A percentile compares a stretch with the other conserved stretches of the same genome.
phyloP scores from a whole-genome alignment of 495 filamentous ascomycete species.

The Aspergillus bridgeri region DNA sequence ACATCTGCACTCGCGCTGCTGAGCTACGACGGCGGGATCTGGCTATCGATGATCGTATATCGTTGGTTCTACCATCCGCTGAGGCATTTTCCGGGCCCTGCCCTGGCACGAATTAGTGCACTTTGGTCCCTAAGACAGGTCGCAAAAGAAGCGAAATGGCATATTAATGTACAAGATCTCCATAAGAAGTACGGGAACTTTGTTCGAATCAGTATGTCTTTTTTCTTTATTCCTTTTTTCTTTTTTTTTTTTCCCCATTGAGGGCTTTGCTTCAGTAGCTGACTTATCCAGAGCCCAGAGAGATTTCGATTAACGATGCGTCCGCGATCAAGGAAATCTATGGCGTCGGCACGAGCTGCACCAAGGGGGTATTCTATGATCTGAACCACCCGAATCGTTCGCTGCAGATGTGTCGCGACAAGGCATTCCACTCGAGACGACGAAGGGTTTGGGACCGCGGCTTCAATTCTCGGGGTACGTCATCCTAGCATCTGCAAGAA shows the following conservation, averaged over 20 bases:
- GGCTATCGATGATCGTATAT: slow-evolving; percentile 12
- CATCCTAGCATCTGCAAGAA: neutral
- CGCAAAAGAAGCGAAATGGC: slow-evolving; percentile 8
- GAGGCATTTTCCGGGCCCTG: slow-evolving; percentile 2
- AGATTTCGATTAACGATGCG: slow-evolving; percentile 14
- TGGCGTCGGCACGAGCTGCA: slow-evolving; percentile 6
- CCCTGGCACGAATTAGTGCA: slow-evolving; percentile 3
- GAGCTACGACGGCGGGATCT: slow-evolving; percentile 3
- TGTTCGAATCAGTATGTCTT: slow-evolving; percentile 14
- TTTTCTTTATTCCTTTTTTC: no score
- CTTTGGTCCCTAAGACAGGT: slow-evolving; percentile 6
- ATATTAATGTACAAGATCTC: slow-evolving; percentile 8
- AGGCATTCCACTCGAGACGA: slow-evolving; percentile 4
- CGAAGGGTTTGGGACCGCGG: slow-evolving; percentile 12
- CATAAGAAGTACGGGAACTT: slow-evolving; percentile 11
- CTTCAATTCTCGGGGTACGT: slow-evolving; percentile 11
- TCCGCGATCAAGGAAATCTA: slow-evolving; percentile 7
- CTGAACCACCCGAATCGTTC: slow-evolving; percentile 12
- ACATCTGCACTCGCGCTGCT: neutral
- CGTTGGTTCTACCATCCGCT: slow-evolving; percentile 11
- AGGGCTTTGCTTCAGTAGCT: neutral
- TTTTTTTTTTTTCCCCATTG: no score
- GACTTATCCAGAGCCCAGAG: slow-evolving; percentile 5
- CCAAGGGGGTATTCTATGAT: slow-evolving; percentile 13
- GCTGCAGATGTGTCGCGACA: slow-evolving; percentile 12